Base-by-base conservation (phyloP, 495 filamentous ascomycete species). In the Thermothielavioides terrestris region DNA sequence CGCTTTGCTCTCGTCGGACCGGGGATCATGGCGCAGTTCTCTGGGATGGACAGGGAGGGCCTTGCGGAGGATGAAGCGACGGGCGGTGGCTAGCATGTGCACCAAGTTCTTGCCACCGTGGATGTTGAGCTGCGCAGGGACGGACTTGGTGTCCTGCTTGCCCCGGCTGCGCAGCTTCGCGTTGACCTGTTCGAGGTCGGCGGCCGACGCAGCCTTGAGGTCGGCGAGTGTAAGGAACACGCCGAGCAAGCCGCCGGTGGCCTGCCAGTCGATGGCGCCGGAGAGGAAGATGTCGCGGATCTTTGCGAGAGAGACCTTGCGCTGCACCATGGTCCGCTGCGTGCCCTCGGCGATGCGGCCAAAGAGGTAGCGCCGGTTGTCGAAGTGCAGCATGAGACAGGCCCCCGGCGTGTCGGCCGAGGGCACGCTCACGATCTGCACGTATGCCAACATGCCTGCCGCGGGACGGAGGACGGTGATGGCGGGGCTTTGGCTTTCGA, bases 351-450 rank as follows among this genome's bases (percentile, higher is more conserved):
- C 69, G 9, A 89, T 57, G 61, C 86, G 83, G 7, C 92, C 92
- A 57, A 98, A 82, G n/a, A 97, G 44, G 63, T 97, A 98, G 37
- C 88, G 80, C 60, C 82, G 81, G 42, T 79, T 73, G 45, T 89
- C 84, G 60, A 88, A 89, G 59, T 88, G 78, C 9, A 97, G 74
- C 25, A 85, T 40, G 22, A 97, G 57, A 15, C 78, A 76, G 21
- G 86, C 86, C 34, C 90, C 94, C 14, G 83, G 83, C 1, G 92
- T 94, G 62, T 98, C 92, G 47, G 83, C 83, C 58, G 92, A 89
- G n/a, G 94, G 90, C 22, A 85, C 84, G 42, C 79, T 84, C 52
- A 91, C 58, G 53, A 96, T 64, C 63, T 91, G 79, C 36, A 86
- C 76, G 57, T 66, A 75, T 63, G 70, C 82, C 62, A 79, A 76